Evolutionary conservation across 1,284 basidiomycete genomes (phyloP).

Genomic region (Sporisorium reilianum): DNA sequence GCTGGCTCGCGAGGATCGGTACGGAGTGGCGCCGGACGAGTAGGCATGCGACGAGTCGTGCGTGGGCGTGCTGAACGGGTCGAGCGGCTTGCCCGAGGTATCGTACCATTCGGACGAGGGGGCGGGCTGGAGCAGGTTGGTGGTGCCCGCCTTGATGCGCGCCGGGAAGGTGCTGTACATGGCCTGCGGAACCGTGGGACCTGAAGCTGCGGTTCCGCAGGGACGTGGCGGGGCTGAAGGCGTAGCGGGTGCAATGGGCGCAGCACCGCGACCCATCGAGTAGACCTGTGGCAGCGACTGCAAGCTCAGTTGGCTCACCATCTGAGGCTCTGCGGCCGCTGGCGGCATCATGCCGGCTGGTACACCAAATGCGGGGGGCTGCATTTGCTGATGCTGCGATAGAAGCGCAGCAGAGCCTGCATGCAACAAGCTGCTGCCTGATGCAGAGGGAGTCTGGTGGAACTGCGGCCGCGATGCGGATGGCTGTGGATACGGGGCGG

Average conservation of each 20-base stretch:
- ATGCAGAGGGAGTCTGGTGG: slow-evolving; percentile 25
- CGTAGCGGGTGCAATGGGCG: slow-evolving; percentile 36
- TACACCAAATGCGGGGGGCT: slow-evolving; percentile 10
- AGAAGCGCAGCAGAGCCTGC: slow-evolving; percentile 17
- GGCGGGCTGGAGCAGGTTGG: slow-evolving; percentile 91
- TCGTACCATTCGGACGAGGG: slow-evolving; percentile 53
- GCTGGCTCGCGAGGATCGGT: slow-evolving; percentile 35
- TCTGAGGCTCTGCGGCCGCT: slow-evolving; percentile 5
- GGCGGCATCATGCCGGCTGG: slow-evolving; percentile 8
- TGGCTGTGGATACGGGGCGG: slow-evolving; percentile 12
- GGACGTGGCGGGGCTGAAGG: slow-evolving; percentile 32
- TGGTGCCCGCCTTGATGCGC: slow-evolving; percentile 89
- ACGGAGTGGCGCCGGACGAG: slow-evolving; percentile 14
- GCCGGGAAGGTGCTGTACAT: slow-evolving; percentile 86
- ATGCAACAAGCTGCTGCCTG: slow-evolving; percentile 27
- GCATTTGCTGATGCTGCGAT: slow-evolving; percentile 24
- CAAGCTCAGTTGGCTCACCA: slow-evolving; percentile 19
- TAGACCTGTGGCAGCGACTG: slow-evolving; percentile 23
- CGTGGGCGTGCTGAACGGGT: slow-evolving; percentile 29
- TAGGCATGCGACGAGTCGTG: slow-evolving; percentile 14
- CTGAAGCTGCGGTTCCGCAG: slow-evolving; percentile 32
- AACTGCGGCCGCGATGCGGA: slow-evolving; percentile 11
- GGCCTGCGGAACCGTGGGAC: slow-evolving; percentile 75
- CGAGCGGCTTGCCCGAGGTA: slow-evolving; percentile 37
- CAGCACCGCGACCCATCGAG: slow-evolving; percentile 30